Evolutionary conservation across 371 early-diverging fungal species (phyloP).

Genomic region (Circinella minor): DNA sequence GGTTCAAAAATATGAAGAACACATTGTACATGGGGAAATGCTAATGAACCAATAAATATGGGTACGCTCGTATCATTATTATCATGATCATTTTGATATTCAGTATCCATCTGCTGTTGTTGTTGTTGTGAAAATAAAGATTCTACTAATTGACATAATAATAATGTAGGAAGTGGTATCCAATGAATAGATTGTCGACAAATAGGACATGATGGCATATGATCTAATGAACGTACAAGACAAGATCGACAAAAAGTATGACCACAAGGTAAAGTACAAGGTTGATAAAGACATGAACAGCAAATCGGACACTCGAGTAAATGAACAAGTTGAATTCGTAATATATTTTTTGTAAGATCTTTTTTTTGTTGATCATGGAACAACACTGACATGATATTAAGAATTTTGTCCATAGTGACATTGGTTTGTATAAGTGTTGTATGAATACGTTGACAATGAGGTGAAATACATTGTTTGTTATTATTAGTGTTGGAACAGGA

Average conservation of each 20-base stretch:
- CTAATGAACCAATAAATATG: constrained; percentile 65
- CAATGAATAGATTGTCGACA: constrained; percentile 30
- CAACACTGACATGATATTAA: neutral
- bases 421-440: constrained; percentile 16
- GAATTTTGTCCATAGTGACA: constrained; percentile 18
- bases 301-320: constrained; percentile 70
- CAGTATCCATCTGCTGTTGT: constrained; percentile 3
- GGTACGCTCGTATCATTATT: constrained; percentile 42
- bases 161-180: constrained; percentile 30
- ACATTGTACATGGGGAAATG: constrained; percentile 67
- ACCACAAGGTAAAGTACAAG: constrained; percentile 72
- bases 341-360: neutral
- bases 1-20: constrained; percentile 67
- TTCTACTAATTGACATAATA: constrained; percentile 15
- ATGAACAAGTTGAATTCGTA: neutral
- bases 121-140: constrained; percentile 14
- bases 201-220: constrained; percentile 35
- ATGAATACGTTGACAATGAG: constrained; percentile 24
- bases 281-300: constrained; percentile 53
- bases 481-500: constrained; percentile 15
- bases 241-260: constrained; percentile 74
- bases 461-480: constrained; percentile 12
- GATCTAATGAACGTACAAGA: constrained; percentile 43
- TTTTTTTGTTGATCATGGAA: constrained; percentile 10
- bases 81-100: constrained; percentile 11